A percentile compares a stretch with the other conserved stretches of the same genome.
These are phyloP conservation scores for Trichoderma asperellum DNA, from an alignment of 2,329 filamentous ascomycete species.

Conservation along the genomic window DNA sequence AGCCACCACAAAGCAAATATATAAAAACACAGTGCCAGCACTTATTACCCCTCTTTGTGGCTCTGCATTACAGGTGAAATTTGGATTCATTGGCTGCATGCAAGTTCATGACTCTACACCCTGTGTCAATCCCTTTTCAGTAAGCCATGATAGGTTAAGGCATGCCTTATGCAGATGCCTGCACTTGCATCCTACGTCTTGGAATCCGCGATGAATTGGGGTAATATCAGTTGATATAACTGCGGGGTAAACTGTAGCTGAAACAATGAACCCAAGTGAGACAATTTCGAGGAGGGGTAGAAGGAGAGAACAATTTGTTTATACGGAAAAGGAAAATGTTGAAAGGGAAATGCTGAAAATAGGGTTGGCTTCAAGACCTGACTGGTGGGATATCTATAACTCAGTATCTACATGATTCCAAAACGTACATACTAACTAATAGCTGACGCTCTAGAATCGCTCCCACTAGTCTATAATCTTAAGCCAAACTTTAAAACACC, in stretches of 20 bases:
- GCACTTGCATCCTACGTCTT: not conserved
- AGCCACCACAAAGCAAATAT: not conserved
- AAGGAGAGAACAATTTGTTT: not conserved
- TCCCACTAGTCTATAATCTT: not conserved
- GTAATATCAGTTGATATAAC: not conserved
- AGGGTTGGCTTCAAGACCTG: not conserved
- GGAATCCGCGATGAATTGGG: not conserved
- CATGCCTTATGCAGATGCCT: not conserved
- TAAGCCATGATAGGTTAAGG: not conserved
- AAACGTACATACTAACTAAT: not conserved
- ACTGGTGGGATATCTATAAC: not conserved
- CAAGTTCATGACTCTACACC: not conserved
- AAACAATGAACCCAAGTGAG: not conserved
- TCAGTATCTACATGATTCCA: not conserved
- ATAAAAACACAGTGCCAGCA: not conserved
- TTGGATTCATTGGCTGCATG: not conserved
- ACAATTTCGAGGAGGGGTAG: not conserved
- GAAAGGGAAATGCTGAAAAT: not conserved
- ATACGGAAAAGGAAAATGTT: not conserved
- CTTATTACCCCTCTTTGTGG: not conserved
- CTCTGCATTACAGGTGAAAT: not conserved
- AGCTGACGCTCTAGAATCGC: not conserved
- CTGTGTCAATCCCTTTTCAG: not conserved
- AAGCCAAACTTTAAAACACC: not conserved
- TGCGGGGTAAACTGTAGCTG: constrained; percentile 18